These are phyloP conservation scores for Cynara cardunculus DNA, from an alignment of 129 eudicot species.

Conservation along the genomic window DNA sequence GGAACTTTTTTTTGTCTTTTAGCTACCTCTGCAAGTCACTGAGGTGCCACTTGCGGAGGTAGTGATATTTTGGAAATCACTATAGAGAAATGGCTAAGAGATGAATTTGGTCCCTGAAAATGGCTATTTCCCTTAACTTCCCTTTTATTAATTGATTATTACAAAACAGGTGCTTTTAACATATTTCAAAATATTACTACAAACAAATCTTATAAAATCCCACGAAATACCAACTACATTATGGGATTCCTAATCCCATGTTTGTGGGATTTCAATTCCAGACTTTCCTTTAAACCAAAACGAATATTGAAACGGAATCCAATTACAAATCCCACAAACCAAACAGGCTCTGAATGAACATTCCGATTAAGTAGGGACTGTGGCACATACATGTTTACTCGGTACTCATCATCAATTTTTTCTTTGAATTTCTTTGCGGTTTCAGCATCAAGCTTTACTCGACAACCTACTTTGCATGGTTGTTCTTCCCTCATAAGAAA, in stretches of 20 bases:
- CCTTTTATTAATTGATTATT: too few relatives aligned
- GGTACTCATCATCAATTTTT: conserved; percentile 89
- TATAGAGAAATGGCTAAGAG: too few relatives aligned
- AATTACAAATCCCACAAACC: background rate
- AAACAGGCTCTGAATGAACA: background rate
- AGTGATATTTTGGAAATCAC: too few relatives aligned
- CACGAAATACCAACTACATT: too few relatives aligned
- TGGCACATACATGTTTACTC: conserved; percentile 76
- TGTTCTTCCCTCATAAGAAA: conserved; percentile 83
- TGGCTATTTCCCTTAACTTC: too few relatives aligned
- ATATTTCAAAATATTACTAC: too few relatives aligned
- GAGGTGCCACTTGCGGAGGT: too few relatives aligned
- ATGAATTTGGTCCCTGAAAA: too few relatives aligned
- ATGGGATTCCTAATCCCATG: background rate
- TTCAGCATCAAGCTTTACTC: conserved; percentile 56
- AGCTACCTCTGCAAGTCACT: too few relatives aligned
- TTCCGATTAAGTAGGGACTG: background rate
- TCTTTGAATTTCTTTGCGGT: conserved; percentile 85
- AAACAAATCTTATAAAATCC: background rate
- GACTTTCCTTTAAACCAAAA: background rate
- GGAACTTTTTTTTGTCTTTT: too few relatives aligned
- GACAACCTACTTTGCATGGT: conserved; percentile 82
- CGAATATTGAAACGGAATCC: background rate
- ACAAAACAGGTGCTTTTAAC: too few relatives aligned
- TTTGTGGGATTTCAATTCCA: background rate